Evolutionary conservation across 805 yeast genomes (phyloP), one percentile per base, ranked within the genome.

Genomic region (Blastobotrys mokoenaii): DNA sequence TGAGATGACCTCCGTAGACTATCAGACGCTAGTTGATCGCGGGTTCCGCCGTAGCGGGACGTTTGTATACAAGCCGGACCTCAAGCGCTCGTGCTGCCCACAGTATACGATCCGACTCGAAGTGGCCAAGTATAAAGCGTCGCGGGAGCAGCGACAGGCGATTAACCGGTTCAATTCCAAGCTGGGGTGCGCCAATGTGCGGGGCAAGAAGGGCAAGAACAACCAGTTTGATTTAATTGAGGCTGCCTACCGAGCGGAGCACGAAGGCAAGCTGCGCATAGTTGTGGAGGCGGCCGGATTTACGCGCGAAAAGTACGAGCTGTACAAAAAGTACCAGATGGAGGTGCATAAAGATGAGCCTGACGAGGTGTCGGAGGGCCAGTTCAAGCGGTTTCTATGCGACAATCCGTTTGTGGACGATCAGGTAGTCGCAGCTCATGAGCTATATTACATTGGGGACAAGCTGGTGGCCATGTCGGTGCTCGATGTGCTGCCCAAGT

Each of bases 41-140:
- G 95, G 95, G 1, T 87, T 75, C 57, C 74, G 95, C 60, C 67
- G 97, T 45, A 82, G 93, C 29, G 96, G 96, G 0, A 60, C 63
- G 1, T 83, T 77, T 51, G 49, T 82, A 6, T 84, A 77, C 58
- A 74, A 72, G 55, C 78, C 84, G 0, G 96, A 89, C 59, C 61
- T 77, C 49, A 57, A 82, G 27, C 62, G 88, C 34, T 77, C 77
- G 36, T 88, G 97, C 59, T 88, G 97, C 55, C 71, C 89, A 16
- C 72, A 80, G 61, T 85, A 77, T 59, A 82, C 96, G 0, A 84
- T 88, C 14, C 62, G 96, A 44, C 79, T 94, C 0, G 68, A 68
- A 17, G 62, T 74, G 14, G 57, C 57, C 0, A 55, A 61, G 20
- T 70, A 80, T 52, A 67, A 69, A 32, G 60, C 80, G 4, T 64